Conservation (phyloP, 768 basidiomycete species). For the Psilocybe cyanescens region DNA sequence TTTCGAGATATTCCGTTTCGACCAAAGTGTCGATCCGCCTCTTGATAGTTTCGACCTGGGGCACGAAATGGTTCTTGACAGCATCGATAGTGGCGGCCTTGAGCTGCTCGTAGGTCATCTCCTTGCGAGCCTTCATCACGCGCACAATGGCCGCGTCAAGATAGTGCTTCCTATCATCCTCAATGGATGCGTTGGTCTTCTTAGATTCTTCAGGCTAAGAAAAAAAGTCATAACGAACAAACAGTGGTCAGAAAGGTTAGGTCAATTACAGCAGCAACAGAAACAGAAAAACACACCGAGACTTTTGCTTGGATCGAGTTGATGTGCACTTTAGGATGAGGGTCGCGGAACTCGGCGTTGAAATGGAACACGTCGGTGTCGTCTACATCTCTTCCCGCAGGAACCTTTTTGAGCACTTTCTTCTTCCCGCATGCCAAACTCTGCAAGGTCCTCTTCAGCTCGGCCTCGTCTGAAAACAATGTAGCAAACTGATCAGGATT, state of each 20-base stretch:
- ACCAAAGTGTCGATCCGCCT: slow-evolving; percentile 80
- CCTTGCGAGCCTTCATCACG: slow-evolving; percentile 93
- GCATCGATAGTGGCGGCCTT: slow-evolving; percentile 85
- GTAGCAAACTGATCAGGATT: slow-evolving; percentile 24
- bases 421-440: slow-evolving; percentile 92
- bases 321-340: slow-evolving; percentile 82
- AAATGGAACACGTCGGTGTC: slow-evolving; percentile 79
- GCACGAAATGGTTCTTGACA: slow-evolving; percentile 86
- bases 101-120: slow-evolving; percentile 77
- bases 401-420: slow-evolving; percentile 82
- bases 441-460: slow-evolving; percentile 85
- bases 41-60: slow-evolving; percentile 86
- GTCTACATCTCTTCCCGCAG: slow-evolving; percentile 76
- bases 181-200: slow-evolving; percentile 81
- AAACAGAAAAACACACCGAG: slow-evolving; percentile 56
- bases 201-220: slow-evolving; percentile 82
- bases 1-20: slow-evolving; percentile 83
- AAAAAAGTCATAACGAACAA: background rate
- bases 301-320: slow-evolving; percentile 96
- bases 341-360: slow-evolving; percentile 83
- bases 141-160: slow-evolving; percentile 96
- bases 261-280: background rate
- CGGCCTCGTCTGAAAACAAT: slow-evolving; percentile 56
- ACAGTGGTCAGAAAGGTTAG: background rate
- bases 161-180: slow-evolving; percentile 83